Base-by-base conservation (phyloP, 306 rosid species). In the Astragalus glycyphyllos region DNA sequence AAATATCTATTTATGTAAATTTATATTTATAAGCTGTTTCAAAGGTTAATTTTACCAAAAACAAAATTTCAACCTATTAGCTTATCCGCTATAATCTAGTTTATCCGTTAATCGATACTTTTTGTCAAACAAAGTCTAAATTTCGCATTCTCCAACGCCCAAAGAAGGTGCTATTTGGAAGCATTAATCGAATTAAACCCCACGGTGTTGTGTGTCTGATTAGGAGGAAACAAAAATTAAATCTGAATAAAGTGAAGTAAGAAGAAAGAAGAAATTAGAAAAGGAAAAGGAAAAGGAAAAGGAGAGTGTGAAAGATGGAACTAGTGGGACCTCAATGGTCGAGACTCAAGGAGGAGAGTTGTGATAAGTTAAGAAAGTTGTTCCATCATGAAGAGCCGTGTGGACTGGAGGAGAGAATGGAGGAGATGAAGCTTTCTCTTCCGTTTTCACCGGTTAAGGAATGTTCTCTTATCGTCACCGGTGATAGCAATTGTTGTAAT, bases 381-480 rank as follows among this genome's bases (percentile, higher is more conserved):
- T 56, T 31, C 9, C 26, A 41, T 42, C 42, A 40, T 15, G 9
- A 11, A 0, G 14, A 32, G n/a, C 65, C n/a, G n/a, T n/a, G n/a
- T 35, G 45, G 31, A 20, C 31, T 26, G 31, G 31, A 26, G 31
- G 7, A 32, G 32, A 5, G n/a, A 4, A 38, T 5, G 47, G 23
- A 7, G 47, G 23, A 7, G 7, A 48, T 48, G 54, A 12, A 41
- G 46, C 1, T 20, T 2, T 20, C 23, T 6, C 60, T 11, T 31
- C 11, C 59, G 14, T 32, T 70, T 73, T 76, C 83, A 67, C 78
- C 67, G 76, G 71, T 79, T 63, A 62, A 64, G 75, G 88, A 82
- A 84, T 81, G 86, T 79, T 54, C 57, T 37, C 40, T 79, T 54
- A 51, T 37, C 40, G 16, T 34, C 4, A 41, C 20, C 54, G 23